Conservation (phyloP, 352 stramenopile species). For the Phytophthora sp. region DNA sequence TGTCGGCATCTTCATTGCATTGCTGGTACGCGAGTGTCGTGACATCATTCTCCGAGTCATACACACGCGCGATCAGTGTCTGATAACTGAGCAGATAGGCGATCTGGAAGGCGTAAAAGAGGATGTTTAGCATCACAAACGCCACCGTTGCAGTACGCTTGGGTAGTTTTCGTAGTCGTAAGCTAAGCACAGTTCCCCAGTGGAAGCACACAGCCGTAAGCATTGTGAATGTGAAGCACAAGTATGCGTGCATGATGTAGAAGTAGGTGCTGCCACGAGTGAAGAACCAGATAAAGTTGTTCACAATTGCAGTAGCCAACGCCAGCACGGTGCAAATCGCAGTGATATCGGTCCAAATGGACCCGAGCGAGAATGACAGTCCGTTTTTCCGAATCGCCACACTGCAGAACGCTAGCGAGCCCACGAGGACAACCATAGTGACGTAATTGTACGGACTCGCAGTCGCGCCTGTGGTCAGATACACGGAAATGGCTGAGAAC, state of each 20-base stretch:
- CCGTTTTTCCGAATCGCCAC: slow-evolving; percentile 86
- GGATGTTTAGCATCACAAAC: slow-evolving; percentile 73
- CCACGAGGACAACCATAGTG: slow-evolving; percentile 85
- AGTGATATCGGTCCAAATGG: slow-evolving; percentile 88
- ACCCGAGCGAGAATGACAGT: slow-evolving; percentile 81
- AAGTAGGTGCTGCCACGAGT: slow-evolving; percentile 74
- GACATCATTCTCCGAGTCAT: slow-evolving; percentile 69
- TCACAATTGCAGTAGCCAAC: slow-evolving; percentile 74
- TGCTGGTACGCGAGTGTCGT: slow-evolving; percentile 81
- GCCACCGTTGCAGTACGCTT: slow-evolving; percentile 68
- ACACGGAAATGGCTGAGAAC: slow-evolving; percentile 80
- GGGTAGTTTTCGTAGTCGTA: slow-evolving; percentile 76
- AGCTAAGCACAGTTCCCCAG: slow-evolving; percentile 85
- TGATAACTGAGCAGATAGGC: slow-evolving; percentile 72
- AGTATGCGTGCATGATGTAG: slow-evolving; percentile 78
- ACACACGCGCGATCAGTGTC: slow-evolving; percentile 74
- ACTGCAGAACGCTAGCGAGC: slow-evolving; percentile 81
- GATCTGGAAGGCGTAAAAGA: slow-evolving; percentile 86
- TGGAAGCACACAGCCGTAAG: slow-evolving; percentile 88
- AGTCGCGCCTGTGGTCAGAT: slow-evolving; percentile 61
- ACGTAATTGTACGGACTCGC: slow-evolving; percentile 90
- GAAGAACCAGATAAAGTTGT: slow-evolving; percentile 88
- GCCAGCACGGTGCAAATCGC: slow-evolving; percentile 84
- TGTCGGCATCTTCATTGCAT: slow-evolving; percentile 67
- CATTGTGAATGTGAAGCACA: slow-evolving; percentile 92